Evolutionary conservation across 805 yeast genomes (phyloP).

Genomic region (Saccharomycopsis lassenensis): DNA sequence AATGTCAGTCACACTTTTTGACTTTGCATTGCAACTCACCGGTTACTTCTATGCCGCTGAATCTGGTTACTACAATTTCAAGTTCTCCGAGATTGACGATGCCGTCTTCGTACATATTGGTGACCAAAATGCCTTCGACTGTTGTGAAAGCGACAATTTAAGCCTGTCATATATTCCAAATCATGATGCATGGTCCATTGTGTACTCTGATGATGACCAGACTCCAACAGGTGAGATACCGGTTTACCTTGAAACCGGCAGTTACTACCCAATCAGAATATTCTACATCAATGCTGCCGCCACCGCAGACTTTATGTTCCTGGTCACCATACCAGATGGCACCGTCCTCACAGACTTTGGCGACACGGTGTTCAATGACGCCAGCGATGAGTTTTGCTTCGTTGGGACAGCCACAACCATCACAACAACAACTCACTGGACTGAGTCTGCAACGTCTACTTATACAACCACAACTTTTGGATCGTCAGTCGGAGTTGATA

Average conservation of each 20-base stretch:
- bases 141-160: constrained; percentile 21
- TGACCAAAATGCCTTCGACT: constrained; percentile 23
- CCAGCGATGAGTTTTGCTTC: neutral
- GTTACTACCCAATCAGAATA: constrained; percentile 24
- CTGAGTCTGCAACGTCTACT: constrained; percentile 16
- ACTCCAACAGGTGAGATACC: neutral
- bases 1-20: constrained; percentile 18
- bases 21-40: constrained; percentile 20
- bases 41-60: constrained; percentile 22
- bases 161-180: too few relatives aligned
- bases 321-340: neutral
- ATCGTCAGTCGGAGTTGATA: neutral
- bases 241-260: constrained; percentile 19
- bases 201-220: neutral
- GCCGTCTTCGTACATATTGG: constrained; percentile 24
- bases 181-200: too few relatives aligned
- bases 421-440: constrained; percentile 16
- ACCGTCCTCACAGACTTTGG: neutral
- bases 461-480: constrained; percentile 14
- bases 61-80: constrained; percentile 23
- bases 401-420: constrained; percentile 4
- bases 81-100: constrained; percentile 23
- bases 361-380: neutral
- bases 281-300: constrained; percentile 21
- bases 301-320: constrained; percentile 17